Conservation (phyloP, 2,329 filamentous ascomycete species). For the Capronia americana region DNA sequence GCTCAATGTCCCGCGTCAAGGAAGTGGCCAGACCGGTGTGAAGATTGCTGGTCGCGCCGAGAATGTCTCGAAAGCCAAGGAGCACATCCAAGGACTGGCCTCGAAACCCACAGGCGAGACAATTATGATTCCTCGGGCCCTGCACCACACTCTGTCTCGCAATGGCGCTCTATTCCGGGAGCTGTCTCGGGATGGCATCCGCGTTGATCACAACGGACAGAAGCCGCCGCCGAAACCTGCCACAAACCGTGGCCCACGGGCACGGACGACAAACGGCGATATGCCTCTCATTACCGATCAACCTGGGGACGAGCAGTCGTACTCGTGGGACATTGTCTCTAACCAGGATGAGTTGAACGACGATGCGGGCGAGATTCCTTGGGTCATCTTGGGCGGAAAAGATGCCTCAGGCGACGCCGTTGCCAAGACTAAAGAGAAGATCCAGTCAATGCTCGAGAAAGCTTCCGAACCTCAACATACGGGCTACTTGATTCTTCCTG, state of each 20-base stretch:
- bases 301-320: slow-evolving; percentile 65
- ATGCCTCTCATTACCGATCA: slow-evolving; percentile 93
- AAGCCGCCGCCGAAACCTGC: slow-evolving; percentile 73
- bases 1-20: slow-evolving; percentile 90
- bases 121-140: slow-evolving; percentile 77
- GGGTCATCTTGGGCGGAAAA: slow-evolving; percentile 77
- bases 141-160: slow-evolving; percentile 85
- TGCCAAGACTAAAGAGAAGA: slow-evolving; percentile 76
- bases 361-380: slow-evolving; percentile 64
- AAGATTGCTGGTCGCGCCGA: slow-evolving; percentile 81
- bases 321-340: slow-evolving; percentile 81
- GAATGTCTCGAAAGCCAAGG: slow-evolving; percentile 84
- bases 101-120: slow-evolving; percentile 90
- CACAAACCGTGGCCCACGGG: slow-evolving; percentile 49
- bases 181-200: slow-evolving; percentile 85
- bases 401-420: slow-evolving; percentile 70
- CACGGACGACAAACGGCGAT: slow-evolving; percentile 62
- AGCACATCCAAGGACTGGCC: slow-evolving; percentile 77
- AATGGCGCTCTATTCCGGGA: slow-evolving; percentile 93
- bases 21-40: slow-evolving; percentile 80
- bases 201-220: slow-evolving; percentile 87
- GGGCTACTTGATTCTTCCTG: slow-evolving; percentile 87
- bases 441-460: slow-evolving; percentile 74
- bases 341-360: slow-evolving; percentile 35
- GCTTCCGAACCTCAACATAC: slow-evolving; percentile 60